Percentiles rank a stretch among this genome's conserved stretches.
Evolutionary conservation across 108 stramenopile genomes (phyloP).

Genomic region (Nitzschia inconspicua): DNA sequence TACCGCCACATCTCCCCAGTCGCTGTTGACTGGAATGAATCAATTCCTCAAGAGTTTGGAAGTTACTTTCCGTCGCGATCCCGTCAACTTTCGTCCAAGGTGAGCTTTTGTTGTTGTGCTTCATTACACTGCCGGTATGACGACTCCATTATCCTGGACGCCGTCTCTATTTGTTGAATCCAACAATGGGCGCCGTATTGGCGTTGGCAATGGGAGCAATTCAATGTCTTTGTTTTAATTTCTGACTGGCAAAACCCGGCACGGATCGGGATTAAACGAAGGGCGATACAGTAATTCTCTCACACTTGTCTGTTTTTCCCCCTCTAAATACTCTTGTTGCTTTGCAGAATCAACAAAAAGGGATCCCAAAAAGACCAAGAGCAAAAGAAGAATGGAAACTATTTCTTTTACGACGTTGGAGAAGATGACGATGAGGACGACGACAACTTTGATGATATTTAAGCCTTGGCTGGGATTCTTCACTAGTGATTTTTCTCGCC

Average conservation of each 20-base stretch:
- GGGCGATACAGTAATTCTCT: neutral
- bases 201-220: constrained; percentile 53
- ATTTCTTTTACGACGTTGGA: constrained; percentile 96
- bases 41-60: constrained; percentile 93
- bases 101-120: constrained; percentile 18
- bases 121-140: constrained; percentile 41
- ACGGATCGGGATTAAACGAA: neutral
- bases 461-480: constrained; percentile 2
- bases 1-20: constrained; percentile 93
- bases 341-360: constrained; percentile 89
- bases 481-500: too few relatives aligned
- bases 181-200: constrained; percentile 43
- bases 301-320: constrained; percentile 4
- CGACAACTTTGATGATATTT: constrained; percentile 52
- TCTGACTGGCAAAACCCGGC: constrained; percentile 39
- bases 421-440: constrained; percentile 51
- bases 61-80: constrained; percentile 99
- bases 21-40: constrained; percentile 97
- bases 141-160: constrained; percentile 39
- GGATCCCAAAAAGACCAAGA: constrained; percentile 94
- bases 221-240: constrained; percentile 78
- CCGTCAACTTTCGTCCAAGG: constrained; percentile 95
- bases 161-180: constrained; percentile 19
- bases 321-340: neutral
- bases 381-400: constrained; percentile 96